These are phyloP conservation scores for Emmonsiellopsis sp. DNA, from an alignment of 2,329 filamentous ascomycete species.

Conservation along the genomic window DNA sequence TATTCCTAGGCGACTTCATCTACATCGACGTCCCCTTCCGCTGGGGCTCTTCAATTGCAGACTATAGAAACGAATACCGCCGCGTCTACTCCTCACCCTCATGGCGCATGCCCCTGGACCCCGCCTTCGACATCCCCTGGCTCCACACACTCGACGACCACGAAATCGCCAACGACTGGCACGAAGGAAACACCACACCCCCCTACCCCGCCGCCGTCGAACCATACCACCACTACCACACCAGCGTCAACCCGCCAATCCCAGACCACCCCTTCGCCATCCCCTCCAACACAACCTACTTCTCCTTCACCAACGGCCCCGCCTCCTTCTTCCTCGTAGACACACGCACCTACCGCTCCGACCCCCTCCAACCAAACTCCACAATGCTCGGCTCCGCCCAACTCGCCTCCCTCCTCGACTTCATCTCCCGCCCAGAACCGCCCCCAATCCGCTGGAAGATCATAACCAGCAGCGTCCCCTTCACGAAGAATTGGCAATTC, in stretches of 20 bases:
- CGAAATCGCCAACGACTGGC: conserved; percentile 91
- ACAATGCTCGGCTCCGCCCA: conserved; percentile 81
- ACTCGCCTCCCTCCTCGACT: conserved; percentile 67
- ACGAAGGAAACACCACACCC: conserved; percentile 63
- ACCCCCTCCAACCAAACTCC: conserved; percentile 47
- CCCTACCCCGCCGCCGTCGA: conserved; percentile 72
- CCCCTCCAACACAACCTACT: conserved; percentile 64
- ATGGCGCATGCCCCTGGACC: conserved; percentile 57
- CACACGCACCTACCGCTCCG: conserved; percentile 73
- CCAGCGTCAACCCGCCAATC: conserved; percentile 68
- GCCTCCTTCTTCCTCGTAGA: conserved; percentile 93
- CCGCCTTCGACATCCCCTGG: conserved; percentile 65
- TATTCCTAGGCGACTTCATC: conserved; percentile 45
- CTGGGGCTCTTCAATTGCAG: conserved; percentile 60
- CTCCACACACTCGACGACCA: conserved; percentile 96
- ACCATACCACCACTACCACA: conserved; percentile 81
- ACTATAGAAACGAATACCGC: conserved; percentile 85
- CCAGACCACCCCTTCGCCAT: conserved; percentile 39
- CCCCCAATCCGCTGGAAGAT: conserved; percentile 86
- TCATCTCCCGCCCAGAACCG: conserved; percentile 63
- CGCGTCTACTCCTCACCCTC: conserved; percentile 94
- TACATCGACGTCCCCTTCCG: conserved; percentile 68
- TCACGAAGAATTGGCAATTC: conserved; percentile 95
- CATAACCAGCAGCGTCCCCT: conserved; percentile 79
- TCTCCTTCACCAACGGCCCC: conserved; percentile 79